Percentiles rank a stretch among this genome's conserved stretches.
Conservation (phyloP, 768 basidiomycete species). For the Tubosaeta sp. region DNA sequence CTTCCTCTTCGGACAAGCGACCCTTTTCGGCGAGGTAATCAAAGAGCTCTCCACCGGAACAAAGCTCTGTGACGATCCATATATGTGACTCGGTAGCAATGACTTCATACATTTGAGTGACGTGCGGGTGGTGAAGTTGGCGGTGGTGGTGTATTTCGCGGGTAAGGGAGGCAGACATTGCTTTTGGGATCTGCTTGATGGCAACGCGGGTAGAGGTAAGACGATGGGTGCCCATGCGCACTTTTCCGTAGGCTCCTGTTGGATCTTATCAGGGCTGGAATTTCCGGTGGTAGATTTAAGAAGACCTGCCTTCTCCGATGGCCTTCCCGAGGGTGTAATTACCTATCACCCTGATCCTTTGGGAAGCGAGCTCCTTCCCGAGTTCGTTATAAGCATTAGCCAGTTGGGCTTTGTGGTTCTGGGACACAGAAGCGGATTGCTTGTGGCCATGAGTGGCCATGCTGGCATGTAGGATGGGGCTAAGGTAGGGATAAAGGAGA, state of each 20-base stretch:
- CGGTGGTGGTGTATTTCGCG: slow-evolving; percentile 99
- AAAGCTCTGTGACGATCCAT: slow-evolving; percentile 97
- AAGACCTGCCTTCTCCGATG: slow-evolving; percentile 83
- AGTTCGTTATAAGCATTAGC: slow-evolving; percentile 96
- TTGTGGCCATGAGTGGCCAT: slow-evolving; percentile 59
- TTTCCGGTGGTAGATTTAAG: slow-evolving; percentile 9
- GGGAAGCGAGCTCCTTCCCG: slow-evolving; percentile 90
- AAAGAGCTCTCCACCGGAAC: slow-evolving; percentile 95
- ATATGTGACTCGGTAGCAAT: slow-evolving; percentile 94
- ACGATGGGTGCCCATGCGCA: slow-evolving; percentile 90
- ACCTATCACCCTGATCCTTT: slow-evolving; percentile 86
- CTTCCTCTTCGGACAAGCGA: slow-evolving; percentile 78
- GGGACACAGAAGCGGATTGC: slow-evolving; percentile 55
- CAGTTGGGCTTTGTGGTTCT: slow-evolving; percentile 85
- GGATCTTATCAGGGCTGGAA: slow-evolving; percentile 20
- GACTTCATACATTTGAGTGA: slow-evolving; percentile 96
- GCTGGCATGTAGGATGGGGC: slow-evolving; percentile 26
- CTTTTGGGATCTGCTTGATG: slow-evolving; percentile 97
- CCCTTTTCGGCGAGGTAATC: slow-evolving; percentile 98
- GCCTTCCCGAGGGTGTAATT: slow-evolving; percentile 92
- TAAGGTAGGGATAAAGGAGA: slow-evolving; percentile 32
- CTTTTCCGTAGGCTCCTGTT: slow-evolving; percentile 91
- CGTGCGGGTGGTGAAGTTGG: slow-evolving; percentile 90
- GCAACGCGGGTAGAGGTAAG: slow-evolving; percentile 89
- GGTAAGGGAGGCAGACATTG: slow-evolving; percentile 85